phyloP scores from a whole-genome alignment of 1,139 yeast genomes.

The Pichia sp. region DNA sequence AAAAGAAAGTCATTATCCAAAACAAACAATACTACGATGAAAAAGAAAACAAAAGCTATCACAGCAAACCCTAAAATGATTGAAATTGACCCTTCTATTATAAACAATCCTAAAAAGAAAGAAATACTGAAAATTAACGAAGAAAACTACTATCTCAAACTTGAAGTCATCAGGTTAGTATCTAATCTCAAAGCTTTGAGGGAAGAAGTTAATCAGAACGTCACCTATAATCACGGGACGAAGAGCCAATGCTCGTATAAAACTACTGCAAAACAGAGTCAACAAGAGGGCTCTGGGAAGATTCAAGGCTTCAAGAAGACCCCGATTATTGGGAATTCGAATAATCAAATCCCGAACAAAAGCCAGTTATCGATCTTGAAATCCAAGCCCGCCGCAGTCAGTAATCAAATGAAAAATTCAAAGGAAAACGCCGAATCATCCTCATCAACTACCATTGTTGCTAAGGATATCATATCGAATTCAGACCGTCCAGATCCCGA shows the following conservation, averaged over 20 bases:
- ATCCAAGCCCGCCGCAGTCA: neutral
- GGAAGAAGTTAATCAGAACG: constrained; percentile 11
- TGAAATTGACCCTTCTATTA: constrained; percentile 15
- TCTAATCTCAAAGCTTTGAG: constrained; percentile 25
- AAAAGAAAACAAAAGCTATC: too few relatives aligned
- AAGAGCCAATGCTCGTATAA: constrained; percentile 1
- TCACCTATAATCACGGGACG: constrained; percentile 1
- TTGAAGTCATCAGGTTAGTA: constrained; percentile 27
- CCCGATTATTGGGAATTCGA: neutral
- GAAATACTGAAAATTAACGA: constrained; percentile 28
- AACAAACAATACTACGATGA: too few relatives aligned
- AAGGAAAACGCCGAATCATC: neutral
- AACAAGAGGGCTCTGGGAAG: neutral
- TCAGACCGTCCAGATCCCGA: neutral
- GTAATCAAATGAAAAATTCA: neutral
- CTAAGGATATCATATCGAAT: neutral
- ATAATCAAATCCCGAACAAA: neutral
- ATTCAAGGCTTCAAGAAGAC: neutral
- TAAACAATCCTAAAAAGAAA: constrained; percentile 24
- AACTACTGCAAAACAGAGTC: neutral
- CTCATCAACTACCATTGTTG: neutral
- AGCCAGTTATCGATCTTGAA: neutral
- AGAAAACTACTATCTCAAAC: constrained; percentile 28
- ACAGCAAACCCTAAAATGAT: constrained; percentile 6
- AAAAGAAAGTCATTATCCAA: too few relatives aligned